Conservation (phyloP, 371 early-diverging fungal genomes). For the Mucor lusitanicus region DNA sequence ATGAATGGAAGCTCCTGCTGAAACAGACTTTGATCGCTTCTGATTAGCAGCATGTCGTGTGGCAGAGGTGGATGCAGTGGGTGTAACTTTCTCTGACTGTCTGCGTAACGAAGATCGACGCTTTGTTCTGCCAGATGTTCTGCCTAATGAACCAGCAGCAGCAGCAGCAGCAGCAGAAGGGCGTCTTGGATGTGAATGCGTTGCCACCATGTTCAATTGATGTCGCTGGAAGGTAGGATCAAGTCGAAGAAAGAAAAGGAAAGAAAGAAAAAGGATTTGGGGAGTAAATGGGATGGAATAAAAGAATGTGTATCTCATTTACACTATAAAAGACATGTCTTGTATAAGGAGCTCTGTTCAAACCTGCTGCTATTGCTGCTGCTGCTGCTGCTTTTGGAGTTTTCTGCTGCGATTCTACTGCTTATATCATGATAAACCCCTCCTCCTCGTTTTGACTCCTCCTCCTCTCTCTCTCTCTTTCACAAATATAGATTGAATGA, state of each 20-base stretch:
- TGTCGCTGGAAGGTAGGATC: not conserved
- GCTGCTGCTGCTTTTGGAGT: no score
- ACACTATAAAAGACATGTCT: not conserved
- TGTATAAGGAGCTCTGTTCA: not conserved
- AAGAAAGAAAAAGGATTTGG: slow-evolving; percentile 1
- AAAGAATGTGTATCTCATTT: not conserved
- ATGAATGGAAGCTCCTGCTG: not conserved
- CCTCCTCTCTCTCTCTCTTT: not conserved
- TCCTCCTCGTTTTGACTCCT: not conserved
- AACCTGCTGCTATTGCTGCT: not conserved
- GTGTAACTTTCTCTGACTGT: not conserved
- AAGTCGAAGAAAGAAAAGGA: slow-evolving; percentile 8
- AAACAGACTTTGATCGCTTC: slow-evolving; percentile 3
- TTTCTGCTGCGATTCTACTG: no score
- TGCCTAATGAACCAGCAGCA: slow-evolving; percentile 3
- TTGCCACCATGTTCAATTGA: slow-evolving; percentile 2
- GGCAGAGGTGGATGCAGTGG: not conserved
- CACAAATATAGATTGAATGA: not conserved
- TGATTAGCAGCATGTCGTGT: not conserved
- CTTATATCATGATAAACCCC: not conserved
- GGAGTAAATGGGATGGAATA: not conserved
- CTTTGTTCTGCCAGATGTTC: slow-evolving; percentile 1
- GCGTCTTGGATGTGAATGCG: slow-evolving; percentile 5
- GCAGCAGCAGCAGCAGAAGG: not conserved
- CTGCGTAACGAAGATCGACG: slow-evolving; percentile 3